phyloP scores from a whole-genome alignment of 2,329 filamentous ascomycete species.

The Aureobasidium sp. region DNA sequence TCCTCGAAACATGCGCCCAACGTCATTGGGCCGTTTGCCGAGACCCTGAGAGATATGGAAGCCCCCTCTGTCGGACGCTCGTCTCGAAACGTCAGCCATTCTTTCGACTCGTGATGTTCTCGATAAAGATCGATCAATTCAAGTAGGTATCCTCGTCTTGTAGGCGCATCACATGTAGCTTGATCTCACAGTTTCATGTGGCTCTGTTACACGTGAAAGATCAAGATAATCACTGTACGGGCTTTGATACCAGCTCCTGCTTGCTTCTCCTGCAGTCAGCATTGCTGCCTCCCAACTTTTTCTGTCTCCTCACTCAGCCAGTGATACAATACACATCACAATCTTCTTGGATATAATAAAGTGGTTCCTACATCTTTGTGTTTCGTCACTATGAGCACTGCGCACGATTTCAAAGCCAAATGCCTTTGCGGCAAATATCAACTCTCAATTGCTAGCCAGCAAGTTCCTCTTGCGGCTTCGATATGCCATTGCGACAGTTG shows the following conservation, averaged over 20 bases:
- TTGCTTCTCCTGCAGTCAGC: background rate
- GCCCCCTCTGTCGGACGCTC: background rate
- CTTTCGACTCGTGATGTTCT: background rate
- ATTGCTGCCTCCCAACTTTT: background rate
- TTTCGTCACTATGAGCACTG: background rate
- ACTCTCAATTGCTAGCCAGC: background rate
- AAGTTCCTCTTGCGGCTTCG: background rate
- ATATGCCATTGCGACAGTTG: constrained; percentile 13
- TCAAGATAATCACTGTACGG: background rate
- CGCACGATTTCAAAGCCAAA: background rate
- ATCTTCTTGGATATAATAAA: background rate
- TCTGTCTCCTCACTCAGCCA: no score
- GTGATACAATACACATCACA: background rate
- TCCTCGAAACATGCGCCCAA: background rate
- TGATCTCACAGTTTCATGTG: background rate
- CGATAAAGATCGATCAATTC: background rate
- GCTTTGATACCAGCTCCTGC: background rate
- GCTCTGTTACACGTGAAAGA: background rate
- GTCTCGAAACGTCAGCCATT: background rate
- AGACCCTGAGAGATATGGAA: background rate
- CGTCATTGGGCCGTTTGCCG: constrained; percentile 8
- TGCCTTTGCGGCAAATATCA: constrained; percentile 10
- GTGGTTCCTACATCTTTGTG: no score
- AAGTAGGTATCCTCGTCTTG: background rate
- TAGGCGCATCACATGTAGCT: background rate